Conservation (phyloP, 176 grass and related monocot genomes). For the Otatea glauca region DNA sequence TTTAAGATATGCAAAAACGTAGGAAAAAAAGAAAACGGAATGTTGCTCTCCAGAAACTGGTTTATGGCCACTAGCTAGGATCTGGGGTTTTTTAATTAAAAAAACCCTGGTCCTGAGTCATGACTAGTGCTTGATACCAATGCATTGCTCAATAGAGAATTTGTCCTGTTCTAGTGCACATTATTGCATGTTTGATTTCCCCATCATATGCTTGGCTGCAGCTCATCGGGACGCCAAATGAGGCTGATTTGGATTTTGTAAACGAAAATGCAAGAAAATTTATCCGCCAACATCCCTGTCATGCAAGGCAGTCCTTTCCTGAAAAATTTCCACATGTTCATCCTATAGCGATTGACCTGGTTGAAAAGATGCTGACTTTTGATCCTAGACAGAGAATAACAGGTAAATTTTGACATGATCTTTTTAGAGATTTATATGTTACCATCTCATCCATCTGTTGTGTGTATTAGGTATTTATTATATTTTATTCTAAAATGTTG, state of each 20-base stretch:
- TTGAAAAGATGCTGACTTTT: conserved; percentile 97
- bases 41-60: background rate
- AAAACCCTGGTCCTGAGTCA: background rate
- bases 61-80: background rate
- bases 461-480: background rate
- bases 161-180: conserved; percentile 1
- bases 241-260: conserved; percentile 83
- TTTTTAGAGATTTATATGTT: conserved; percentile 19
- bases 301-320: conserved; percentile 77
- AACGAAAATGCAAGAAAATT: conserved; percentile 99
- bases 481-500: conserved; percentile 11
- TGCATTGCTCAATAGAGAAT: conserved; percentile 13
- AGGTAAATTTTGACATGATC: conserved; percentile 48
- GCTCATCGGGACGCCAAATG: conserved; percentile 96
- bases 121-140: conserved; percentile 6
- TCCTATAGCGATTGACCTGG: conserved; percentile 83
- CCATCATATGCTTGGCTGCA: conserved; percentile 41
- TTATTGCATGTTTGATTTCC: conserved; percentile 17
- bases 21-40: background rate
- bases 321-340: conserved; percentile 98
- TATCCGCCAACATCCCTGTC: conserved; percentile 74
- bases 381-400: conserved; percentile 98
- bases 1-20: conserved; percentile 10
- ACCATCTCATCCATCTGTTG: background rate
- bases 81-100: background rate